Evolutionary conservation across 139 green algal genomes (phyloP), one percentile per base, ranked within the genome.

Genomic region (Micractinium conductrix): DNA sequence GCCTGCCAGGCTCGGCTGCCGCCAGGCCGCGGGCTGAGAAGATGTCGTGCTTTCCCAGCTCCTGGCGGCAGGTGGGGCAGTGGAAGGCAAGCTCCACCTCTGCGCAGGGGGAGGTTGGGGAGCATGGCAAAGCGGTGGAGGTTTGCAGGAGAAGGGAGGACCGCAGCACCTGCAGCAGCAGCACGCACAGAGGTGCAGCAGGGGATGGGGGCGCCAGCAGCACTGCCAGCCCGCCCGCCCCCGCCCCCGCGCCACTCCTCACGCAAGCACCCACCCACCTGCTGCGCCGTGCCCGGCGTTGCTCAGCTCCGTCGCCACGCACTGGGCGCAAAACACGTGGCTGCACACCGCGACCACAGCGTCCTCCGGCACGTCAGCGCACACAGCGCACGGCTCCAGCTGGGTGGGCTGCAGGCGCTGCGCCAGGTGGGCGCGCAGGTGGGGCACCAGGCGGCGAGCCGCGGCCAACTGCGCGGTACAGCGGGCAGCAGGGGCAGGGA

Each of bases 281-380:
- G 43, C 84, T 4, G 76, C 76, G 58, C 84, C 76, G 7, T 85
- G 76, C 43, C 76, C 84, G 35, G 84, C 84, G 24, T 79, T 72
- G 43, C 76, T 58, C 26, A 90, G 62, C 81, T 89, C 78, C 30
- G 85, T 71, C 1, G 86, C 81, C n/a, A 92, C 71, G 80, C 91
- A 96, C 75, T 96, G 90, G 38, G 79, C 28, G 88, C 95, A 98
- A 91, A 94, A 98, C 9, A 97, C 78, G 87, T 98, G 95, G 24
- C 84, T 45, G 88, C 95, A 98, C 2, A 83, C 69, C 0, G 88
- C 82, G 0, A 94, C 92, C 22, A 93, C 85, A 1, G 94, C 78
- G 26, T 95, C 92, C 86, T 98, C 95, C 1, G 95, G 87, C 6
- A 96, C 85, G 68, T 98, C 95, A 5, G 85, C 85, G 87, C 96